phyloP scores from a whole-genome alignment of 179 eudicot species.

The Beta macrorhiza region DNA sequence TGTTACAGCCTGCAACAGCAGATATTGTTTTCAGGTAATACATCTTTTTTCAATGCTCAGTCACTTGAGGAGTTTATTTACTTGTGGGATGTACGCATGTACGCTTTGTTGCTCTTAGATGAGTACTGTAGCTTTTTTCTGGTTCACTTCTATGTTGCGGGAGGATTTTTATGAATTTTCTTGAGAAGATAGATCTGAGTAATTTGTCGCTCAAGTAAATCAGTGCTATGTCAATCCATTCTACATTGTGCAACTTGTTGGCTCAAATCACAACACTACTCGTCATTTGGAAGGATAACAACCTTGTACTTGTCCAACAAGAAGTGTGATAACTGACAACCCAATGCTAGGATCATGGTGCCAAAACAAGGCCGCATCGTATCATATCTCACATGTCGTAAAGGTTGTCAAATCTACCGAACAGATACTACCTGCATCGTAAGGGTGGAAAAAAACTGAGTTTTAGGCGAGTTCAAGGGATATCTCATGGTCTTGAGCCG shows the following conservation, averaged over 20 bases:
- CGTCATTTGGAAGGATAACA: background rate
- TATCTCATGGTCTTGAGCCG: too few species aligned
- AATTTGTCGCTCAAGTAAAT: background rate
- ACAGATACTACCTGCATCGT: too few species aligned
- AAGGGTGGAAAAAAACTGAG: too few species aligned
- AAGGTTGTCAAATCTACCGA: too few species aligned
- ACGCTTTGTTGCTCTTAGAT: background rate
- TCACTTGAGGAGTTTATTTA: background rate
- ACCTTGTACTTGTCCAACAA: background rate
- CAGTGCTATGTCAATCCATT: background rate
- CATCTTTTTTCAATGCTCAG: background rate
- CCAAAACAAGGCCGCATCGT: background rate
- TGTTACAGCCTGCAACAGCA: slow-evolving; percentile 88
- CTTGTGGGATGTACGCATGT: background rate
- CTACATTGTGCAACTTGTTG: background rate
- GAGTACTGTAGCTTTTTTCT: background rate
- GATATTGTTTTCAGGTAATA: slow-evolving; percentile 82
- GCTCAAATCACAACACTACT: background rate
- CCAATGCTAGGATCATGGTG: background rate
- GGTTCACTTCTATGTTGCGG: background rate
- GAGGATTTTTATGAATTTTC: background rate
- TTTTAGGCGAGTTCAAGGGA: too few species aligned
- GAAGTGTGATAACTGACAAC: background rate
- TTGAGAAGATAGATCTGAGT: background rate
- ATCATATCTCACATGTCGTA: too few species aligned